phyloP scores from a whole-genome alignment of 1,139 yeast genomes.

The Saccharomyces hybrid region DNA sequence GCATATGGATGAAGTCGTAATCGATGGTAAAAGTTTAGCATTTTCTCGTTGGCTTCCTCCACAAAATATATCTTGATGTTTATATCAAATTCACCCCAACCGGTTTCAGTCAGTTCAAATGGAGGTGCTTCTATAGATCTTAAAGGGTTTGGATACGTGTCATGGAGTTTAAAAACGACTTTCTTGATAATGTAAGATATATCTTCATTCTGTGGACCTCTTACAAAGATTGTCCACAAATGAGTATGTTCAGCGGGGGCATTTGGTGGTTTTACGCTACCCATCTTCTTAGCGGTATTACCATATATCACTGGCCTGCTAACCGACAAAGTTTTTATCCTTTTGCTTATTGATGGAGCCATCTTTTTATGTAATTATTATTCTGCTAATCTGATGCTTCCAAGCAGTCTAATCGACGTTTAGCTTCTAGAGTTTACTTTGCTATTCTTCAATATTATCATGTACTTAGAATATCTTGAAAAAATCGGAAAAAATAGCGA shows the following conservation, averaged over 20 bases:
- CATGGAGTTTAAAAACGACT: constrained; percentile 91
- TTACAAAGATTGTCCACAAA: constrained; percentile 87
- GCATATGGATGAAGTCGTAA: constrained; percentile 87
- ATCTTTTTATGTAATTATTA: constrained; percentile 15
- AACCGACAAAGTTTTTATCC: constrained; percentile 61
- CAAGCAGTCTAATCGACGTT: background rate
- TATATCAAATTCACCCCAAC: constrained; percentile 99
- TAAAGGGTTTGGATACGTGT: constrained; percentile 81
- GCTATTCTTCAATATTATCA: background rate
- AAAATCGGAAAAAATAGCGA: background rate
- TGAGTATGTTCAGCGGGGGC: constrained; percentile 93
- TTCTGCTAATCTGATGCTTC: too few species aligned
- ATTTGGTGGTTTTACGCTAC: constrained; percentile 52
- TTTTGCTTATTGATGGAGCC: constrained; percentile 24
- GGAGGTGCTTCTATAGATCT: constrained; percentile 86
- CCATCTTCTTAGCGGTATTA: constrained; percentile 70
- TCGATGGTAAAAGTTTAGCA: constrained; percentile 79
- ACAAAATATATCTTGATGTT: constrained; percentile 80
- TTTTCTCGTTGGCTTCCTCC: constrained; percentile 81
- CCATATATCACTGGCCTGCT: constrained; percentile 86
- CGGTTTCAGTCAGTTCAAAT: constrained; percentile 92
- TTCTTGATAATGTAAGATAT: constrained; percentile 76
- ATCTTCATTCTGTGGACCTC: constrained; percentile 79
- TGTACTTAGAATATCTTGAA: background rate
- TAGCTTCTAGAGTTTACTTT: background rate